Base-by-base conservation (phyloP, 768 basidiomycete species). In the Sutorius australiensis region DNA sequence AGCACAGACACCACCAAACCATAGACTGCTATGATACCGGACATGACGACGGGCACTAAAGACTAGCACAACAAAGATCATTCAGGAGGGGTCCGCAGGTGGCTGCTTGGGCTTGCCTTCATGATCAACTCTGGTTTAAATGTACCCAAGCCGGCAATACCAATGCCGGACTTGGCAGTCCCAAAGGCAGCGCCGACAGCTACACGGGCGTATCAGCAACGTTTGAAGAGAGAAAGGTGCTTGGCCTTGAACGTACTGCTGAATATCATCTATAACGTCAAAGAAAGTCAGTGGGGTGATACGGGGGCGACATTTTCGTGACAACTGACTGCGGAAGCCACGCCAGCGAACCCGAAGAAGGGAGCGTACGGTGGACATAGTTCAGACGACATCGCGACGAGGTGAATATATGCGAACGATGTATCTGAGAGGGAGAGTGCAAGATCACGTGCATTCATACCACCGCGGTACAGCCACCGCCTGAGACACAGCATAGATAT, bases 331-430 rank as follows among this genome's bases (percentile, higher is more conserved):
- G 95, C 84, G 24, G 87, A 80, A n/a, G 93, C 89, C 30, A 98
- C 95, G 46, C 95, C 95, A 46, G 89, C 95, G 69, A 99, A 95
- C 27, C 95, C 95, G 69, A 98, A 97, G 84, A 98, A 98, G 47
- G 93, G 91, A 46, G 95, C 95, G 68, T 90, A 98, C 30, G 94
- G 91, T 56, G 93, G 93, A 69, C 93, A 97, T 46, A 80, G 58
- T 40, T 70, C 68, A 48, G 67, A 54, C 24, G 83, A 80, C 83
- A 84, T 86, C 38, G 54, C 34, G 47, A 37, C 24, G 24, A 39
- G 47, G 33, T 31, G 32, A 39, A 51, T 56, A 41, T 30, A 14
- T 8, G 28, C 24, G n/a, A 46, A 33, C 5, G 43, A 48, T 41
- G 47, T 47, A 33, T 43, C 33, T 16, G 17, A 36, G 19, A 27